Evolutionary conservation across 2,329 filamentous ascomycete species (phyloP), one percentile per base, ranked within the genome.

Genomic region (Claviceps pusilla): DNA sequence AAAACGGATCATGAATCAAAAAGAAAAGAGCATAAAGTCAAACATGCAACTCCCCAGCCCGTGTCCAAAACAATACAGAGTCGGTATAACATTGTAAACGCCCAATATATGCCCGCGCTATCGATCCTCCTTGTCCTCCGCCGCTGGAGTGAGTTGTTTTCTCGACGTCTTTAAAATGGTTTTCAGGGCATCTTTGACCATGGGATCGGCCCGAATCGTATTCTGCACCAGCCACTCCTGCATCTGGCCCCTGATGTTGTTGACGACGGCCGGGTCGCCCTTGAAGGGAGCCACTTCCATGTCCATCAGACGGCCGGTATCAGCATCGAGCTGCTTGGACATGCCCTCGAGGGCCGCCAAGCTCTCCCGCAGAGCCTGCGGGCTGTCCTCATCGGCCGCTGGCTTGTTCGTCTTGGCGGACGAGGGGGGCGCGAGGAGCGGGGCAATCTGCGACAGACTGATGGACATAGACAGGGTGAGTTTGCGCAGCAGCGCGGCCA

Each of bases 181-280:
- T 29, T 82, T 82, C 60, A 95, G 75, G 0, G 89, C 89, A 67
- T 88, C 84, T 60, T 83, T 78, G 9, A 97, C 91, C 70, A 91
- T 87, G 0, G 83, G 84, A 68, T 91, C 87, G 50, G 79, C 81
- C 59, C 82, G 78, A 56, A 94, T 86, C 14, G 84, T 90, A 64
- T 94, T 94, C 67, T 94, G 83, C 51, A 96, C 82, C 60, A 97
- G 73, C 78, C 89, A 95, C 63, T 93, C 87, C 69, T 84, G 86
- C 70, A 96, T 79, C 62, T 85, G 86, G 45, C 77, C 76, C 57
- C 82, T 78, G 16, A 72, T 57, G 43, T 80, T 81, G 48, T 73
- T 74, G 49, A 85, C 72, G n/a, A 74, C 75, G 57, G 79, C 76
- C 41, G 77, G 71, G 63, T 94, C 85, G n/a, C 83, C 84, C 51